Evolutionary conservation across 495 filamentous ascomycete genomes (phyloP).

Genomic region (Acidomyces sp.): DNA sequence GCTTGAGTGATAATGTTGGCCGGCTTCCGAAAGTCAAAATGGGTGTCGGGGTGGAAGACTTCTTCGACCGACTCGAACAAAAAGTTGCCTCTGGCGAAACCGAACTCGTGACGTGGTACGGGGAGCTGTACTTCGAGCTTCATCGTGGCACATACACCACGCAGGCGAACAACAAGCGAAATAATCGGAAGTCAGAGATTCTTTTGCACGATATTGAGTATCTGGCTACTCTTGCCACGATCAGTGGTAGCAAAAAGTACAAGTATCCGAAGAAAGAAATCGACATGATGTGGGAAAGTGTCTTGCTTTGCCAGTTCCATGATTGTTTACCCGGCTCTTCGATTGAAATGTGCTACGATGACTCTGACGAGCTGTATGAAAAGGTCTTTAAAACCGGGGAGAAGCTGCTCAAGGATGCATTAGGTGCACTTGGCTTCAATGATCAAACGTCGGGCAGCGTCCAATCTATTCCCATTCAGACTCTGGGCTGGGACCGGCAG

Average conservation of each 20-base stretch:
- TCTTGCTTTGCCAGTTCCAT: constrained; percentile 87
- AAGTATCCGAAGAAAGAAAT: constrained; percentile 84
- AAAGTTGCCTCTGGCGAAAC: constrained; percentile 54
- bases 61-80: constrained; percentile 67
- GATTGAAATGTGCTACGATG: constrained; percentile 95
- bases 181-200: constrained; percentile 76
- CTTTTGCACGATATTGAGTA: constrained; percentile 77
- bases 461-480: constrained; percentile 33
- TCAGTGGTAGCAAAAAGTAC: constrained; percentile 45
- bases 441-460: constrained; percentile 13
- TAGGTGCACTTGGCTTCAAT: constrained; percentile 50
- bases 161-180: constrained; percentile 90
- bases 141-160: constrained; percentile 96
- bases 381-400: constrained; percentile 67
- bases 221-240: constrained; percentile 71
- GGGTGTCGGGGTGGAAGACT: constrained; percentile 90
- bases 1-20: constrained; percentile 77
- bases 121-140: constrained; percentile 93
- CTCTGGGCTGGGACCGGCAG: constrained; percentile 34
- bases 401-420: constrained; percentile 54
- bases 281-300: constrained; percentile 84
- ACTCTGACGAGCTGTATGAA: constrained; percentile 75
- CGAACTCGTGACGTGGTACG: constrained; percentile 90
- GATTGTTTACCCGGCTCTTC: constrained; percentile 91
- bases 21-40: constrained; percentile 75